phyloP scores from a whole-genome alignment of 2,329 filamentous ascomycete species.

The Tolypocladium capitatum region DNA sequence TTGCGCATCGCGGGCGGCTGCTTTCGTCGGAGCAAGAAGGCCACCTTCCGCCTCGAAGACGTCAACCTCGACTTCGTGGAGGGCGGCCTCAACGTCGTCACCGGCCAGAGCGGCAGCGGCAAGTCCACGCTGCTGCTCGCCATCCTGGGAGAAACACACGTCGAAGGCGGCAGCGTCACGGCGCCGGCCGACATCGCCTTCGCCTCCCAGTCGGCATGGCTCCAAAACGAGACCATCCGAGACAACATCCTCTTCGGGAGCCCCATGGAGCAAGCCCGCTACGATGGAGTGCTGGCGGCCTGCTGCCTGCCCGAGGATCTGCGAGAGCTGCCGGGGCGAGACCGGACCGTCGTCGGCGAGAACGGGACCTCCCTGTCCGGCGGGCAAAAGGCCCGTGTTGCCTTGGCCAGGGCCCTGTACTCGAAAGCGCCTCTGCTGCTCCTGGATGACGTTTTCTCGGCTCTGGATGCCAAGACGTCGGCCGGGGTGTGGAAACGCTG shows the following conservation, averaged over 20 bases:
- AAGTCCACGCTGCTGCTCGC: constrained; percentile 43
- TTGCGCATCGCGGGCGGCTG: constrained; percentile 31
- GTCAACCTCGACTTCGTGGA: constrained; percentile 38
- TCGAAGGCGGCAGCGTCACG: constrained; percentile 33
- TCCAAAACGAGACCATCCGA: constrained; percentile 42
- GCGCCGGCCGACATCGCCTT: constrained; percentile 40
- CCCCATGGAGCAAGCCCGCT: constrained; percentile 36
- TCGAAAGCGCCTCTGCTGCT: constrained; percentile 40
- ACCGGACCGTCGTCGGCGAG: constrained; percentile 39
- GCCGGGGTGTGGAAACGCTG: constrained; percentile 42
- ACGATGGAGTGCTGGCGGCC: constrained; percentile 40
- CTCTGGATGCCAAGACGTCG: constrained; percentile 44
- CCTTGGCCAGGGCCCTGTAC: constrained; percentile 43
- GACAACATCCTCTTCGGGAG: constrained; percentile 43
- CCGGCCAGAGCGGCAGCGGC: constrained; percentile 40
- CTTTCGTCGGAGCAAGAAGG: constrained; percentile 36
- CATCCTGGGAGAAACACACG: constrained; percentile 40
- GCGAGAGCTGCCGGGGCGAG: constrained; percentile 33
- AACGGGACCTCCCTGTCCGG: constrained; percentile 42
- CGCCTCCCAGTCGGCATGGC: constrained; percentile 43
- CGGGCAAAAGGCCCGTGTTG: constrained; percentile 43
- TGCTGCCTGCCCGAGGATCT: constrained; percentile 40
- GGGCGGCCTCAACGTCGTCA: constrained; percentile 40
- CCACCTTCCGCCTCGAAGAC: constrained; percentile 33
- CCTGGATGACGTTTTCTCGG: constrained; percentile 47